Evolutionary conservation across 106 monocot species (phyloP).

Genomic region (Allium fistulosum): DNA sequence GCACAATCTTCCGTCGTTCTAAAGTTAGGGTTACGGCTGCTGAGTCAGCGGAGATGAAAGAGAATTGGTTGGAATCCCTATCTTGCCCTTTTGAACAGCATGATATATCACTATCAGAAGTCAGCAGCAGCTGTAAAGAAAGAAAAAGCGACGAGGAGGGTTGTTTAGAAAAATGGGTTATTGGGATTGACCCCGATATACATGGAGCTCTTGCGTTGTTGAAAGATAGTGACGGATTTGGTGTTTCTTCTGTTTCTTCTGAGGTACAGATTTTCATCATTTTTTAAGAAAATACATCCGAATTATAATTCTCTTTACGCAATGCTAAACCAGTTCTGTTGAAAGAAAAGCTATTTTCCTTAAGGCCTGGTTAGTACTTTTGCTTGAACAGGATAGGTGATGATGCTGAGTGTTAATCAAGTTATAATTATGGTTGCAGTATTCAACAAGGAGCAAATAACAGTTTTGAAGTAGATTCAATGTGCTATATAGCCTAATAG

Average conservation of each 20-base stretch:
- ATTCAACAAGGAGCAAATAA: no score
- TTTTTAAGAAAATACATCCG: background rate
- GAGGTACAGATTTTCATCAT: slow-evolving; percentile 18
- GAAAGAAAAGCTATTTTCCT: no score
- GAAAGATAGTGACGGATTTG: slow-evolving; percentile 25
- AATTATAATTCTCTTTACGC: background rate
- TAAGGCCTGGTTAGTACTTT: no score
- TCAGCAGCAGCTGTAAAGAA: background rate
- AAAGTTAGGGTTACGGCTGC: slow-evolving; percentile 20
- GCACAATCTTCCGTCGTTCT: background rate
- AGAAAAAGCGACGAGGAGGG: slow-evolving; percentile 1
- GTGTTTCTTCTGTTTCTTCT: slow-evolving; percentile 28
- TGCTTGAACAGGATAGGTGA: no score
- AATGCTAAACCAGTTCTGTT: no score
- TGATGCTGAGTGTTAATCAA: no score
- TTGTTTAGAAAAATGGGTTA: slow-evolving; percentile 26
- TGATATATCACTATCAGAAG: background rate
- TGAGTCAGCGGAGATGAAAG: slow-evolving; percentile 29
- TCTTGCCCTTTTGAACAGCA: slow-evolving; percentile 32
- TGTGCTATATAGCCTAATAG: no score
- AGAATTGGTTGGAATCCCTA: slow-evolving; percentile 56
- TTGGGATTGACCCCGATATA: slow-evolving; percentile 77
- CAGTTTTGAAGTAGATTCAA: no score
- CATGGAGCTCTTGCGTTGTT: slow-evolving; percentile 65
- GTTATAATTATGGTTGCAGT: no score